Percentiles rank a stretch among this genome's conserved stretches.
Evolutionary conservation across 2,329 filamentous ascomycete genomes (phyloP).

Genomic region (Alternaria longipes): DNA sequence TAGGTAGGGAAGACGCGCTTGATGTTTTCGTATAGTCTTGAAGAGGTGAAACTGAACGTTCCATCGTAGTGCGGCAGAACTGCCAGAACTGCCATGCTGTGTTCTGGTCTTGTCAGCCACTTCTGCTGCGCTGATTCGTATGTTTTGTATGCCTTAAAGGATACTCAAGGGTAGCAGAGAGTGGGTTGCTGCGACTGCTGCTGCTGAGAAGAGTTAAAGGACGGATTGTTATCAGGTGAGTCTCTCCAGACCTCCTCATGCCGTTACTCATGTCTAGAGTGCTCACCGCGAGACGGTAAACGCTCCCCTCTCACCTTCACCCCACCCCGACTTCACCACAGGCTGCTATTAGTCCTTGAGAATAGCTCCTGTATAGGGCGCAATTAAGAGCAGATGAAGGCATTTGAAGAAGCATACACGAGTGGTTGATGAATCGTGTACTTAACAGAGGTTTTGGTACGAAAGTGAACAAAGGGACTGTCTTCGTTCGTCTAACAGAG

Average conservation of each 20-base stretch:
- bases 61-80: background rate
- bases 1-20: background rate
- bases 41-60: conserved; percentile 13
- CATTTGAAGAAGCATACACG: too few species aligned
- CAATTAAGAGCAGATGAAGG: too few species aligned
- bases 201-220: background rate
- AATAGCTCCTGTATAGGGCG: background rate
- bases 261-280: too few species aligned
- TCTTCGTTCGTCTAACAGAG: too few species aligned
- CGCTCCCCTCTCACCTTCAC: background rate
- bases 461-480: too few species aligned
- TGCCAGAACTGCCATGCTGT: background rate
- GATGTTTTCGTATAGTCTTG: background rate
- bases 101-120: background rate
- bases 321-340: background rate
- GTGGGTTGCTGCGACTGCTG: background rate
- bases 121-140: background rate
- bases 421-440: too few species aligned
- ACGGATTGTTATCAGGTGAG: accelerated
- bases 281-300: background rate
- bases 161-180: too few species aligned
- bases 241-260: background rate
- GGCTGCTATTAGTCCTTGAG: background rate
- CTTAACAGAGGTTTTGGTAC: too few species aligned
- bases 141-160: background rate